phyloP scores from a whole-genome alignment of 176 grass and related monocot genomes.

The Bromus sterilis region DNA sequence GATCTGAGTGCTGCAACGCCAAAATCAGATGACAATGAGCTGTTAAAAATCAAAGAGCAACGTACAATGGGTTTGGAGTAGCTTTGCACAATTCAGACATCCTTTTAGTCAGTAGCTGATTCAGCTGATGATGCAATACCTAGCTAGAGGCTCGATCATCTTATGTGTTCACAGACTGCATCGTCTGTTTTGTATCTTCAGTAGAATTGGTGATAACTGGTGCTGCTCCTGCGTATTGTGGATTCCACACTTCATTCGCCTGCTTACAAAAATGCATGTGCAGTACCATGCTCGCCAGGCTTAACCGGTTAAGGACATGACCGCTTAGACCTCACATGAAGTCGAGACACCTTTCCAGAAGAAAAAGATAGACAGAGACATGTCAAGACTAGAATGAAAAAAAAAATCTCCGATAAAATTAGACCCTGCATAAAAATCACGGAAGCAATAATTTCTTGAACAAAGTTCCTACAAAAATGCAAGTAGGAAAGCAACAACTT shows the following conservation, averaged over 20 bases:
- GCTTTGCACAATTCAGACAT: background rate
- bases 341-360: background rate
- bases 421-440: background rate
- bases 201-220: background rate
- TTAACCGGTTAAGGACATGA: background rate
- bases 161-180: background rate
- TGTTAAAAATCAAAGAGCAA: background rate
- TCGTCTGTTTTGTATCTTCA: background rate
- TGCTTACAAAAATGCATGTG: background rate
- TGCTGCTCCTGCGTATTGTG: background rate
- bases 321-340: background rate
- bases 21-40: too few species aligned
- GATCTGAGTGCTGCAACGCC: too few species aligned
- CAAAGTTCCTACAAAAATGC: background rate
- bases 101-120: slow-evolving; percentile 11
- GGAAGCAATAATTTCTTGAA: too few species aligned
- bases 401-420: background rate
- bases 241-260: background rate
- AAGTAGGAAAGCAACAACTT: background rate
- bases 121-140: slow-evolving; percentile 1
- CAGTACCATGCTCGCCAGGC: background rate
- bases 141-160: background rate
- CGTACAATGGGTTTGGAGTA: background rate
- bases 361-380: background rate
- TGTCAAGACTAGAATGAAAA: background rate